phyloP scores from a whole-genome alignment of 257 asterid species.

The Cynanchum wilfordii region DNA sequence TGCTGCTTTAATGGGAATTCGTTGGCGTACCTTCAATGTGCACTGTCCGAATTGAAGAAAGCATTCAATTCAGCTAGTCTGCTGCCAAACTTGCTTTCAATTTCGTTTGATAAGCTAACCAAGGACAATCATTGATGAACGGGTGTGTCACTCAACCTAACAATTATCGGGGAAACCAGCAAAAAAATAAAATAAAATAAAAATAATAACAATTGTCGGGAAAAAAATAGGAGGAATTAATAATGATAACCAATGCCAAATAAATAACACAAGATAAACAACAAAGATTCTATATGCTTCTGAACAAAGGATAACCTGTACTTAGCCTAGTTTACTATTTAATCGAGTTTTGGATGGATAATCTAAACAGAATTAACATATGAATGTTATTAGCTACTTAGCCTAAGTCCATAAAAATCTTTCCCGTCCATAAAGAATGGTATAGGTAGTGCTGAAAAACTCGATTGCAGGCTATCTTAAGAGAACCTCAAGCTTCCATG shows the following conservation, averaged over 20 bases:
- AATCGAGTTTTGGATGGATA: neutral
- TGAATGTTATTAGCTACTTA: neutral
- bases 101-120: conserved; percentile 40
- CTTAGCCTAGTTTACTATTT: neutral
- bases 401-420: neutral
- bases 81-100: conserved; percentile 19
- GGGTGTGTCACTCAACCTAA: conserved; percentile 36
- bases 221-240: neutral
- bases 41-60: conserved; percentile 21
- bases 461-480: neutral
- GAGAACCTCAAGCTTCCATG: neutral
- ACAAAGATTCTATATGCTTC: neutral
- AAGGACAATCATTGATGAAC: conserved; percentile 21
- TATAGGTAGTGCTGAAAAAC: neutral
- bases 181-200: too few species aligned
- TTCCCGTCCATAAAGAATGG: neutral
- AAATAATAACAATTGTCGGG: too few species aligned
- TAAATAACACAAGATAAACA: neutral
- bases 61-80: conserved; percentile 12
- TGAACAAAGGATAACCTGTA: neutral
- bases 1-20: neutral
- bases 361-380: neutral
- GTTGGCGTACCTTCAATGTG: conserved; percentile 30
- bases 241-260: neutral
- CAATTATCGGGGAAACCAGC: conserved; percentile 14